Evolutionary conservation across 352 stramenopile species (phyloP), one percentile per base, ranked within the genome.

Genomic region (Phytophthora melonis): DNA sequence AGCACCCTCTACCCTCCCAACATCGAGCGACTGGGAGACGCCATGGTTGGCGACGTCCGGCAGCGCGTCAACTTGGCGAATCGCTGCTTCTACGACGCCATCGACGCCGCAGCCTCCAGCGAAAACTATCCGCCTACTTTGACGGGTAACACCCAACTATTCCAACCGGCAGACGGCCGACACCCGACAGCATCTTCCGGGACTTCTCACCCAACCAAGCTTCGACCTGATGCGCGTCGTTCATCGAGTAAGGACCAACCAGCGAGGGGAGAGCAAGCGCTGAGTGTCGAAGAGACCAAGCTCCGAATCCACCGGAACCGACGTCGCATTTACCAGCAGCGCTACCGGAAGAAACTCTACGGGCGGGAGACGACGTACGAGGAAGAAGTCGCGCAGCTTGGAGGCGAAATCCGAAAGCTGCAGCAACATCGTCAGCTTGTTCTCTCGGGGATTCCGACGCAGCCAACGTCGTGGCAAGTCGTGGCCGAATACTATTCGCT

Each of bases 261-360:
- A 52, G 5, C 16, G 6, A 52, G n/a, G 2, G 27, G 5, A 32
- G 3, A 32, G 1, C 27, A 32, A 32, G 1, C 43, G 5, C 11
- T 9, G 43, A 25, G 43, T 52, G 14, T 21, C 7, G n/a, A 11
- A 8, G 16, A 23, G 43, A 21, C 10, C 43, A 52, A 52, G 2
- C 43, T 52, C 13, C 11, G 11, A 8, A n/a, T 52, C 43, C 11
- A 52, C 43, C 43, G 43, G 18, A 21, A 52, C 1, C 11, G 43
- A 9, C 43, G 43, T 23, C 43, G 43, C 43, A 21, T 52, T 52
- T 23, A 23, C n/a, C 43, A 52, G 16, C 43, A 52, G n/a, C 14
- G 43, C n/a, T 52, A 52, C 43, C 43, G 43, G 43, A 52, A 52
- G 43, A 52, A 21, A 52, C 43, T 52, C 10, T n/a, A 8, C n/a